Evolutionary conservation across 768 basidiomycete species (phyloP).

Genomic region (Boletales sp.): DNA sequence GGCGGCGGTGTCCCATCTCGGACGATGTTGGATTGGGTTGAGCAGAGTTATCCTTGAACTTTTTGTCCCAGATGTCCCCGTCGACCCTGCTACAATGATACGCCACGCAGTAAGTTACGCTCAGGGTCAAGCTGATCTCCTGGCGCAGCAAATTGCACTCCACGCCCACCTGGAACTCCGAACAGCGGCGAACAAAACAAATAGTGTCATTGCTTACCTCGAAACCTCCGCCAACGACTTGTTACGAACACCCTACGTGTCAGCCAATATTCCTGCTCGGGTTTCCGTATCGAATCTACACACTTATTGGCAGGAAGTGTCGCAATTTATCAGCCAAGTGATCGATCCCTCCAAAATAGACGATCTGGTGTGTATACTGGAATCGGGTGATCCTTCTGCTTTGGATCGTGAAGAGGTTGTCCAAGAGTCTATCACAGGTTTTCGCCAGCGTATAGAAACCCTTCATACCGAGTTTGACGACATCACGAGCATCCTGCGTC

Average conservation of each 20-base stretch:
- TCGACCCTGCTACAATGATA: slow-evolving; percentile 80
- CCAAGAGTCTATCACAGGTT: slow-evolving; percentile 77
- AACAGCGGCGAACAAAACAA: slow-evolving; percentile 54
- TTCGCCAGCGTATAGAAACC: slow-evolving; percentile 64
- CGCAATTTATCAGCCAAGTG: slow-evolving; percentile 67
- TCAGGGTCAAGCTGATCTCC: slow-evolving; percentile 35
- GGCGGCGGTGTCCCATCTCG: slow-evolving; percentile 35
- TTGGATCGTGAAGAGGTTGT: slow-evolving; percentile 60
- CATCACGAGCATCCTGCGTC: slow-evolving; percentile 60
- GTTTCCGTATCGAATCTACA: slow-evolving; percentile 49
- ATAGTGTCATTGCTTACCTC: slow-evolving; percentile 47
- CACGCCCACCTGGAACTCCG: slow-evolving; percentile 54
- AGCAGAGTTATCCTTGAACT: slow-evolving; percentile 61
- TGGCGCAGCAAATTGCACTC: slow-evolving; percentile 49
- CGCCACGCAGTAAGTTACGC: slow-evolving; percentile 44
- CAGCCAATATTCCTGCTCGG: slow-evolving; percentile 31
- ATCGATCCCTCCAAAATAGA: slow-evolving; percentile 46
- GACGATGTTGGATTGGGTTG: slow-evolving; percentile 57
- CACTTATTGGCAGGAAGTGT: slow-evolving; percentile 72
- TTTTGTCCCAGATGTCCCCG: slow-evolving; percentile 76
- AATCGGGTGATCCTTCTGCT: slow-evolving; percentile 35
- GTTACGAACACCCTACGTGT: slow-evolving; percentile 22
- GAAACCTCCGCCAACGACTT: slow-evolving; percentile 30
- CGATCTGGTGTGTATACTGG: slow-evolving; percentile 41
- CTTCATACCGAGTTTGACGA: slow-evolving; percentile 73